A percentile compares a stretch with the other conserved stretches of the same genome.
Conservation (phyloP, 2,329 filamentous ascomycete genomes). For the Clathrospora elynae region DNA sequence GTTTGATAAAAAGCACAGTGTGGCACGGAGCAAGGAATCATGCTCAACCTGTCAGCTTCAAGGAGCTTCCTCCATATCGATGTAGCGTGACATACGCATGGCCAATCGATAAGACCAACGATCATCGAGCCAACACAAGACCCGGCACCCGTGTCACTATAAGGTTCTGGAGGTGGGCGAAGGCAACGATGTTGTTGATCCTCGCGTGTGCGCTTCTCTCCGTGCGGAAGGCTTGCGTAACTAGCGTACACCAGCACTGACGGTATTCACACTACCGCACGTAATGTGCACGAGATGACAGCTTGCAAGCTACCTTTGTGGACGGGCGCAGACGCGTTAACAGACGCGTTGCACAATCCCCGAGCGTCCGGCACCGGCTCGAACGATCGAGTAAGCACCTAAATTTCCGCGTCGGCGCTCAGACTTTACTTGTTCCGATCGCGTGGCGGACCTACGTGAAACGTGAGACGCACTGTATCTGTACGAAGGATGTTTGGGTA, state of each 20-base stretch:
- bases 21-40: slow-evolving; percentile 38
- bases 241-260: slow-evolving; percentile 23
- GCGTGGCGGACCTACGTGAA: slow-evolving; percentile 41
- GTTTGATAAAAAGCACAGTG: slow-evolving; percentile 30
- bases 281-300: slow-evolving; percentile 21
- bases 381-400: slow-evolving; percentile 41
- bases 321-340: slow-evolving; percentile 32
- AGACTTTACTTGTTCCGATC: slow-evolving; percentile 37
- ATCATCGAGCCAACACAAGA: slow-evolving; percentile 33
- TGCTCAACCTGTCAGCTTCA: slow-evolving; percentile 45
- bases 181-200: slow-evolving; percentile 23
- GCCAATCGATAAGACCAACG: slow-evolving; percentile 48
- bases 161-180: slow-evolving; percentile 24
- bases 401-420: slow-evolving; percentile 43
- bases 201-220: slow-evolving; percentile 24
- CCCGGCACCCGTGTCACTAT: slow-evolving; percentile 30
- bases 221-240: slow-evolving; percentile 18
- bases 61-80: slow-evolving; percentile 42
- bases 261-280: slow-evolving; percentile 24
- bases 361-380: slow-evolving; percentile 45
- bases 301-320: slow-evolving; percentile 20
- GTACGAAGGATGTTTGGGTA: slow-evolving; percentile 37
- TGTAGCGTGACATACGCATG: slow-evolving; percentile 41
- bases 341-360: slow-evolving; percentile 48
- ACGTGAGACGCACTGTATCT: slow-evolving; percentile 43